Evolutionary conservation across 305 asterid genomes (phyloP).

Genomic region (Fraxinus floribunda): DNA sequence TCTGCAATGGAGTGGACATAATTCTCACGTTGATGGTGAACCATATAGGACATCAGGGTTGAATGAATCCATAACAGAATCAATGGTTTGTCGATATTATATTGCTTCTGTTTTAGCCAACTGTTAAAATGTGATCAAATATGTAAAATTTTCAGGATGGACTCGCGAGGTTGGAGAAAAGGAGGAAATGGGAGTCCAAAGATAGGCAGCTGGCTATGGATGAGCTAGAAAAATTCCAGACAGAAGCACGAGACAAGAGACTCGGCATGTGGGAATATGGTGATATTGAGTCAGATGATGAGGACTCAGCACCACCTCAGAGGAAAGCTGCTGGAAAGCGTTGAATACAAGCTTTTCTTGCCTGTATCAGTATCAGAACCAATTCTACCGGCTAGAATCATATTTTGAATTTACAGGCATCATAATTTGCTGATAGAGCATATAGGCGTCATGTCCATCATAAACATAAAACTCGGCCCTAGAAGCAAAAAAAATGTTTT

Average conservation of each 20-base stretch:
- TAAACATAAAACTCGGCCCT: conserved; percentile 24
- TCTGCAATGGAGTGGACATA: neutral
- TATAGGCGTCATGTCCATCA: neutral
- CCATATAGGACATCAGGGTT: neutral
- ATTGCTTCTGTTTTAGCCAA: neutral
- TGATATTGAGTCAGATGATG: conserved; percentile 87
- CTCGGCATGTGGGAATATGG: conserved; percentile 97
- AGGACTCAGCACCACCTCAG: conserved; percentile 61
- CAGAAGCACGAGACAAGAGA: conserved; percentile 66
- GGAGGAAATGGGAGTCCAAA: conserved; percentile 65
- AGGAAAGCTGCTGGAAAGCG: conserved; percentile 48
- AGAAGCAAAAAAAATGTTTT: neutral
- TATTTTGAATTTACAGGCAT: conserved; percentile 29
- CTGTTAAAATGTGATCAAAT: neutral
- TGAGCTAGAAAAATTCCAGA: conserved; percentile 69
- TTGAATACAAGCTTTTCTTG: conserved; percentile 37
- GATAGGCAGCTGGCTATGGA: conserved; percentile 57
- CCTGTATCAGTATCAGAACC: conserved; percentile 29
- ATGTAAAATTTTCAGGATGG: conserved; percentile 63
- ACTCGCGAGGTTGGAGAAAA: conserved; percentile 84
- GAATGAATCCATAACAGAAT: neutral
- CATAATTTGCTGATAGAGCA: conserved; percentile 24
- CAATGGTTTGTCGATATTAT: neutral
- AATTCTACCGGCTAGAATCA: conserved; percentile 5
- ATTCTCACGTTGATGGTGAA: neutral